Evolutionary conservation across 805 yeast species (phyloP), one percentile per base, ranked within the genome.

Genomic region (Suhomyces sp.): DNA sequence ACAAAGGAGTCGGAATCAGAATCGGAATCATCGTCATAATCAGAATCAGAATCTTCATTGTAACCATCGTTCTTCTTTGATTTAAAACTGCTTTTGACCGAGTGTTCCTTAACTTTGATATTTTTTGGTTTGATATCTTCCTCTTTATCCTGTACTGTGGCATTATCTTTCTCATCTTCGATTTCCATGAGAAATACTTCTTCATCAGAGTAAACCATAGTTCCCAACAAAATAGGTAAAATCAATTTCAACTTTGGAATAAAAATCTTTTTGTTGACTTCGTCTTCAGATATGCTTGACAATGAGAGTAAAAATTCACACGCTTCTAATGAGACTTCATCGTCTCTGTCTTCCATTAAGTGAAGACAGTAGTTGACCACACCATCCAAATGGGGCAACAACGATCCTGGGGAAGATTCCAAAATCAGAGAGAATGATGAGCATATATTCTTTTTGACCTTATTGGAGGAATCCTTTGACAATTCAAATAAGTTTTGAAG

Each of bases 131-230:
- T 78, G 38, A 93, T 83, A 54, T 93, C 97, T 55, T 90, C 91
- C 39, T 80, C 91, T 42, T 77, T 77, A 60, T 93, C 98, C 16
- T 79, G 95, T 20, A 79, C 76, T 19, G 73, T 69, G 2, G 84
- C 85, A 57, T 87, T 88, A 47, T 87, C 95, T 24, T 76, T 79
- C 19, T 74, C 75, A 43, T 88, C 95, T 38, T 79, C 65, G 38
- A 70, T 58, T 46, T 79, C 78, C 61, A 83, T 72, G 40, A 77
- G 54, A 38, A 82, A 69, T 18, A 87, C 72, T 43, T 88, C 95
- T 56, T 80, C 83, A 43, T 87, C 95, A 6, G 90, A 79, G 56
- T 86, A 91, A 11, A 84, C 95, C 95, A 93, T 88, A 42, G 83
- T 81, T 28, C 75, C 70, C 30, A 93, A 65, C 19, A 93, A 62